Base-by-base conservation (phyloP, 768 basidiomycete genomes). In the Tylopilus cervinicoccineus region DNA sequence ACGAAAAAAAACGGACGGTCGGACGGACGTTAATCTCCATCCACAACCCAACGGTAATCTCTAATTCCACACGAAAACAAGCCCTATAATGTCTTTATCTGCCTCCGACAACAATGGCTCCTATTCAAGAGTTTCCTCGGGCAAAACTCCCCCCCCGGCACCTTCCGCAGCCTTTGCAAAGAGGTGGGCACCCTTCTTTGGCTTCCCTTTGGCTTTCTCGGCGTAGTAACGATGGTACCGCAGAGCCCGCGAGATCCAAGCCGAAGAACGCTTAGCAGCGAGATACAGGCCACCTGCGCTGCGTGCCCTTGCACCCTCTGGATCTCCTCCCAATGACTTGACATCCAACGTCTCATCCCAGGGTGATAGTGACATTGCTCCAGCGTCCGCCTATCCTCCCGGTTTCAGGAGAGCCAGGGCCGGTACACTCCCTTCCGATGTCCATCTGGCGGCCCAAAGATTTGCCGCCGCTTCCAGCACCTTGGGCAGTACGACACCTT, bases 341-440 rank as follows among this genome's bases (percentile, higher is more conserved):
- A 68, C 77, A 52, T 72, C 83, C 61, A 77, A 80, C 61, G 68
- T 76, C 63, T 71, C 76, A 58, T 78, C 81, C 39, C 73, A 79
- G 46, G 75, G 72, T 60, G 84, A 87, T 70, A 71, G 71, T 59
- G 67, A 76, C 55, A 66, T 75, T 51, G 61, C 84, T 63, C 81
- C 88, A 59, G 76, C 84, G 55, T 82, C 84, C 66, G 87, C 82
- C 71, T 88, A 81, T 67, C 87, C 89, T 52, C 76, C 87, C 47
- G 88, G 90, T 52, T 95, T 93, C 68, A 83, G 91, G 73, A 84
- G 93, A 76, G 91, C 93, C 63, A 84, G 93, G 83, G 95, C 94
- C 57, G 95, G 93, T 49, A 97, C 94, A 76, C 81, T 97, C 63
- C 94, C 94, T 71, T 95, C 93, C 58, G 94, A 94, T 67, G 86